A percentile compares a stretch with the other conserved stretches of the same genome.
phyloP scores from a whole-genome alignment of 192 early-diverging fungal genomes.

The Coemansia furcata region DNA sequence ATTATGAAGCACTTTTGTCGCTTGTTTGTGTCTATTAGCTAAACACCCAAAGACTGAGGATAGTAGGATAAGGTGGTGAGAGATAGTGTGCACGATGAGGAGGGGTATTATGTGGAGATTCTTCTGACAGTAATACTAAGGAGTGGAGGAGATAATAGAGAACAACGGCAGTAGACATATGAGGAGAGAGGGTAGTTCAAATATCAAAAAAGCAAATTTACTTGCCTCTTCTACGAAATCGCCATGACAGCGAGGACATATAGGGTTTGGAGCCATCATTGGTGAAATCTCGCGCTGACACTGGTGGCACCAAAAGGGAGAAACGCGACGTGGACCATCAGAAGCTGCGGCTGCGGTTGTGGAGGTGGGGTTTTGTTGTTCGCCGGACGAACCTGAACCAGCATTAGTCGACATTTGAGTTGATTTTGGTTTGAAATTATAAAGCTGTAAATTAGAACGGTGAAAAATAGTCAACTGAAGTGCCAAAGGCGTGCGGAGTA shows the following conservation, averaged over 20 bases:
- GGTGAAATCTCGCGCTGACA: conserved; percentile 61
- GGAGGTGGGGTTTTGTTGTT: not conserved
- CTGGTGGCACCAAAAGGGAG: conserved; percentile 62
- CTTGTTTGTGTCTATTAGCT: not conserved
- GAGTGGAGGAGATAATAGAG: not conserved
- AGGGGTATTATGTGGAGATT: not conserved
- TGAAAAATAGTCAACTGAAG: not conserved
- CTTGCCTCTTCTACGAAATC: conserved; percentile 86
- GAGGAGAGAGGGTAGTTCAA: not conserved
- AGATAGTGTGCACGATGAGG: conserved; percentile 3
- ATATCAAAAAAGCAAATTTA: not conserved
- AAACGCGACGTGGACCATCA: not conserved
- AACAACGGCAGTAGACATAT: not conserved
- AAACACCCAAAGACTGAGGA: not conserved
- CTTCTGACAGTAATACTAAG: not conserved
- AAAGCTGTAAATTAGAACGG: not conserved
- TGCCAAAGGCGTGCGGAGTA: not conserved
- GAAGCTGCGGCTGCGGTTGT: not conserved
- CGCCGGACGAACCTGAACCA: conserved; percentile 6
- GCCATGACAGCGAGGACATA: conserved; percentile 70
- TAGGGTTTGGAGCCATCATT: conserved; percentile 75
- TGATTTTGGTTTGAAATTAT: not conserved
- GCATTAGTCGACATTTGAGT: conserved; percentile 17
- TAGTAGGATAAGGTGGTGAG: not conserved
- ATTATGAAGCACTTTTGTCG: not conserved